These are phyloP conservation scores for Globisporangium nunn DNA, from an alignment of 352 stramenopile species.

Conservation along the genomic window DNA sequence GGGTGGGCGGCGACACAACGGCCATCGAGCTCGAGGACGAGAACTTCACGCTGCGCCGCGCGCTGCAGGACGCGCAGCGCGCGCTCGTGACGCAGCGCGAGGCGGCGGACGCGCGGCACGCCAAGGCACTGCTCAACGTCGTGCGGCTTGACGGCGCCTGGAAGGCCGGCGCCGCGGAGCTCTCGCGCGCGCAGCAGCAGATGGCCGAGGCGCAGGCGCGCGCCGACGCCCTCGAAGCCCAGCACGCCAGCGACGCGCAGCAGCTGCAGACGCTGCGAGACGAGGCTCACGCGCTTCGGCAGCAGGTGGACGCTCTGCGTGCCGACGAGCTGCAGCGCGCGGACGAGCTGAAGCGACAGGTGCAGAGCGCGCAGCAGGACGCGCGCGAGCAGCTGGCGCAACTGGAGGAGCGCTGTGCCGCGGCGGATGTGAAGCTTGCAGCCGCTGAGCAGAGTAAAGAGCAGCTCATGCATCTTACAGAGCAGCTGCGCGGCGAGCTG, in stretches of 20 bases:
- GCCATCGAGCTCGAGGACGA: conserved; percentile 75
- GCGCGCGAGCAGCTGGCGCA: conserved; percentile 38
- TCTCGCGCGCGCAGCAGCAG: conserved; percentile 14
- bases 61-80: conserved; percentile 46
- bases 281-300: conserved; percentile 18
- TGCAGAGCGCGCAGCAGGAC: conserved; percentile 6
- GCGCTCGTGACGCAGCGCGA: conserved; percentile 30
- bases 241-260: background rate
- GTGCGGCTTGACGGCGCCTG: conserved; percentile 68
- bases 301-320: conserved; percentile 34
- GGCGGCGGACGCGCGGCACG: conserved; percentile 49
- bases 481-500: conserved; percentile 39
- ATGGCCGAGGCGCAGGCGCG: conserved; percentile 1
- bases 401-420: conserved; percentile 55
- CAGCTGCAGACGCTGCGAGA: conserved; percentile 11
- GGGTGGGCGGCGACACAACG: conserved; percentile 67
- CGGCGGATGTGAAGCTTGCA: conserved; percentile 33
- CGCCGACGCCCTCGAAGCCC: background rate
- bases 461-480: conserved; percentile 27
- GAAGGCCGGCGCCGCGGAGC: conserved; percentile 40
- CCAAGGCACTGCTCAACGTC: conserved; percentile 62
- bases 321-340: conserved; percentile 19
- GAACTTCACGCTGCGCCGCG: conserved; percentile 55
- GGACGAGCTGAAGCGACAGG: conserved; percentile 23
- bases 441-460: conserved; percentile 23